These are phyloP conservation scores for Aeschynomene evenia DNA, from an alignment of 306 rosid genomes.

Conservation along the genomic window DNA sequence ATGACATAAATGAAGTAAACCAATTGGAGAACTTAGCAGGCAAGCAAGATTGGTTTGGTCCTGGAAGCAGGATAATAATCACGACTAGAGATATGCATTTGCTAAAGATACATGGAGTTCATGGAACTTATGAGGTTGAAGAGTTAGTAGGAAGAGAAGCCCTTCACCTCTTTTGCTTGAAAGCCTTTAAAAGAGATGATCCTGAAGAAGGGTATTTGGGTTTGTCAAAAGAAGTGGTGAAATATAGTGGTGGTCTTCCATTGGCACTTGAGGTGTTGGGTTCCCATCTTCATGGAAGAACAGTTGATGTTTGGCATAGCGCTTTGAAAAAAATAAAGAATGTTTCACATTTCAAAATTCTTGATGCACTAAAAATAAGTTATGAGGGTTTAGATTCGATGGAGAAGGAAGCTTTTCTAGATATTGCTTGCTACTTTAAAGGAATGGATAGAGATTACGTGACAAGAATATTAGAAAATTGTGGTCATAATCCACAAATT, in stretches of 20 bases:
- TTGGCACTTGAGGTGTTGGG: conserved; percentile 13
- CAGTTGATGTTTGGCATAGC: neutral
- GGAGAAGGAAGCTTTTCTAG: neutral
- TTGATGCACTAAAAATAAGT: neutral
- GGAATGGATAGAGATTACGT: neutral
- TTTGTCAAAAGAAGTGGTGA: neutral
- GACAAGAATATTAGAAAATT: neutral
- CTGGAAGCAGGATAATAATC: conserved; percentile 20
- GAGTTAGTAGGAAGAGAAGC: neutral
- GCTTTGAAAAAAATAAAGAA: neutral
- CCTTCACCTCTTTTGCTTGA: neutral
- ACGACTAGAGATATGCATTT: conserved; percentile 19
- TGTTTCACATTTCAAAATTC: neutral
- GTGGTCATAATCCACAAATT: neutral
- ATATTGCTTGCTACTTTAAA: neutral
- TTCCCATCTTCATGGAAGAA: neutral
- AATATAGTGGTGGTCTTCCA: neutral
- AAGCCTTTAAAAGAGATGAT: neutral
- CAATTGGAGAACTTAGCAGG: neutral
- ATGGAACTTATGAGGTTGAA: neutral
- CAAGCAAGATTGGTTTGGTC: neutral
- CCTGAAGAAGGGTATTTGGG: conserved; percentile 1
- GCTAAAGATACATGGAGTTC: neutral
- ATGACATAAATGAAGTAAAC: neutral
- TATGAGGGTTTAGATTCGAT: neutral